phyloP scores from a whole-genome alignment of 2,329 filamentous ascomycete species.

The Furcasterigmium furcatum region DNA sequence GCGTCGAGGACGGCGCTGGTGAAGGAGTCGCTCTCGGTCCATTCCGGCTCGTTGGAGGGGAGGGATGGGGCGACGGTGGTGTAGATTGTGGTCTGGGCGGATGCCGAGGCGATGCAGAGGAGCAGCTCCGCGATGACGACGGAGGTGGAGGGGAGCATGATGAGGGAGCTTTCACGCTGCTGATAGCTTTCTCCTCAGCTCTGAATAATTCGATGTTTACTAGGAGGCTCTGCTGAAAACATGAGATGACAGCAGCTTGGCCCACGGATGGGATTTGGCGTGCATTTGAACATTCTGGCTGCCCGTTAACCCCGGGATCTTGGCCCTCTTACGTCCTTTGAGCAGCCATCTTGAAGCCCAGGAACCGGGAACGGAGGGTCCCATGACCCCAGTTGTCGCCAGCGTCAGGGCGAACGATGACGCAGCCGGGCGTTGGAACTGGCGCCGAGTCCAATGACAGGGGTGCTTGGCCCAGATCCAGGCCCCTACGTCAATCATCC shows the following conservation, averaged over 20 bases:
- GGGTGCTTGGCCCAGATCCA: background rate
- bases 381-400: background rate
- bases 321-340: background rate
- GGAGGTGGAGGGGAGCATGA: background rate
- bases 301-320: background rate
- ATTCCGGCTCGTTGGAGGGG: constrained; percentile 19
- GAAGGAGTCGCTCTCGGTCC: constrained; percentile 32
- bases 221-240: too few relatives aligned
- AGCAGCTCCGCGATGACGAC: background rate
- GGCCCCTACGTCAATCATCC: too few relatives aligned
- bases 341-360: background rate
- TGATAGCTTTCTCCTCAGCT: too few relatives aligned
- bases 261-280: too few relatives aligned
- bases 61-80: background rate
- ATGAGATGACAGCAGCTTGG: too few relatives aligned
- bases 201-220: too few relatives aligned
- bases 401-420: background rate
- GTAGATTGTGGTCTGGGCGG: background rate
- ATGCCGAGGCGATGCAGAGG: background rate
- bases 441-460: background rate
- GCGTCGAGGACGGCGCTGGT: constrained; percentile 56
- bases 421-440: background rate
- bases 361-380: background rate
- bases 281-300: too few relatives aligned
- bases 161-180: background rate